phyloP scores from a whole-genome alignment of 495 filamentous ascomycete genomes.

The Annulohypoxylon bovei region DNA sequence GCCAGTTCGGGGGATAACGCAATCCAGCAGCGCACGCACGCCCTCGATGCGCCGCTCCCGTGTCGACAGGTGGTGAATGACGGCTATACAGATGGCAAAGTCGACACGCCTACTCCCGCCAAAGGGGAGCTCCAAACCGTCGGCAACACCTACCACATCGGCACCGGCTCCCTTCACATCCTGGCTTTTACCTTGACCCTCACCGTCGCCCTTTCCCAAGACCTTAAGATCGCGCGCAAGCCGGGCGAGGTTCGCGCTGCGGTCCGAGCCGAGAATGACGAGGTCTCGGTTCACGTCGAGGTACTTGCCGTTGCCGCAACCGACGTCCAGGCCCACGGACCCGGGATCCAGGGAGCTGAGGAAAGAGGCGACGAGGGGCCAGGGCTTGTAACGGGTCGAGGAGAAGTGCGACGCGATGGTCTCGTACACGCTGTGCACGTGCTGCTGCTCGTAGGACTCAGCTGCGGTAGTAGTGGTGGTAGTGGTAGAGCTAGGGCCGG shows the following conservation, averaged over 20 bases:
- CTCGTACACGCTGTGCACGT: slow-evolving; percentile 95
- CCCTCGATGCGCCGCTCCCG: slow-evolving; percentile 75
- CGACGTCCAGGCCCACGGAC: slow-evolving; percentile 88
- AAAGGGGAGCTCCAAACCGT: slow-evolving; percentile 78
- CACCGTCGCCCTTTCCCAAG: slow-evolving; percentile 44
- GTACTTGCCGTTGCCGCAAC: slow-evolving; percentile 98
- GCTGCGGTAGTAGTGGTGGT: slow-evolving; percentile 31
- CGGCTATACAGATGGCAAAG: slow-evolving; percentile 94
- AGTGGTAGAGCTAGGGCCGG: slow-evolving; percentile 4
- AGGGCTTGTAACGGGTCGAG: slow-evolving; percentile 94
- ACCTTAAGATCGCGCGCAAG: slow-evolving; percentile 76
- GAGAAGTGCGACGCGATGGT: slow-evolving; percentile 96
- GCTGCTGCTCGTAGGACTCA: slow-evolving; percentile 76
- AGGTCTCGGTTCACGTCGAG: slow-evolving; percentile 79
- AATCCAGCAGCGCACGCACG: slow-evolving; percentile 74
- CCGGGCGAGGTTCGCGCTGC: slow-evolving; percentile 77
- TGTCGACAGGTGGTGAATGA: slow-evolving; percentile 95
- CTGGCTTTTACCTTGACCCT: slow-evolving; percentile 8
- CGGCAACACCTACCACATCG: slow-evolving; percentile 67
- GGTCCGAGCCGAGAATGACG: slow-evolving; percentile 87
- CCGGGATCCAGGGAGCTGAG: slow-evolving; percentile 72
- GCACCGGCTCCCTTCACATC: slow-evolving; percentile 13
- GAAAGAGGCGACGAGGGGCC: slow-evolving; percentile 90
- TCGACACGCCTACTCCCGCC: slow-evolving; percentile 70
- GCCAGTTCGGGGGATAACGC: slow-evolving; percentile 65